Base-by-base conservation (phyloP, 1,284 basidiomycete genomes). In the Sutorius eximius region DNA sequence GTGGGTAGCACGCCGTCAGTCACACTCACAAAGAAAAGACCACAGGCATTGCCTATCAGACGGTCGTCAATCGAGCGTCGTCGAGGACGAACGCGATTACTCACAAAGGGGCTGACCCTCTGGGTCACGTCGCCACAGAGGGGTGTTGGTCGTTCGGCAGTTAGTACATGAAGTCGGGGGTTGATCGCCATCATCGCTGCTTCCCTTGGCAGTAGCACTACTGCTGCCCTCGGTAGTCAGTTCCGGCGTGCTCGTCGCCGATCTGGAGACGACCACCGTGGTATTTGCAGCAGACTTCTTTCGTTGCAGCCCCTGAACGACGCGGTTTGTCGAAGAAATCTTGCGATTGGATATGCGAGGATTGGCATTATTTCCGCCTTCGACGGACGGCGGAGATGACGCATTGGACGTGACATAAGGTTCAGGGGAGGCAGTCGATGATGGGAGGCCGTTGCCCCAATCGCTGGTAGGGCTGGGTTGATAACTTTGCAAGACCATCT, bases 71-170 rank as follows among this genome's bases (percentile, higher is more conserved):
- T 51, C 27, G 15, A 20, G 15, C 16, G 40, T 20, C 18, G 29
- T 20, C 34, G 3, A 38, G 20, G 22, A 51, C 22, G 37, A 45
- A 60, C 9, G 48, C 53, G 33, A 38, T 56, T 55, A 60, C 80
- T 78, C 75, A 86, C 93, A 98, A 55, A 98, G 74, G 33, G 95
- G 95, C 70, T 96, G 93, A 24, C 95, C 95, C 61, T 98, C 94
- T 1, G 94, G 92, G 76, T 98, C 94, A 61, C 95, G 80, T 69
- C 95, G 82, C 95, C 95, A 98, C 52, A 98, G 76, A 1, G 95
- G 95, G 40, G 95, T 98, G 71, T 94, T 98, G 30, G 92, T 96
- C 50, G 95, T 98, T 66, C 92, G 86, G 73, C 95, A 98, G 70
- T 98, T 98, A 12, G 91, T 94, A 71, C 95, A 98, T 29, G 91